Base-by-base conservation (phyloP, 139 green algal species). In the Chlamydomonas incerta region DNA sequence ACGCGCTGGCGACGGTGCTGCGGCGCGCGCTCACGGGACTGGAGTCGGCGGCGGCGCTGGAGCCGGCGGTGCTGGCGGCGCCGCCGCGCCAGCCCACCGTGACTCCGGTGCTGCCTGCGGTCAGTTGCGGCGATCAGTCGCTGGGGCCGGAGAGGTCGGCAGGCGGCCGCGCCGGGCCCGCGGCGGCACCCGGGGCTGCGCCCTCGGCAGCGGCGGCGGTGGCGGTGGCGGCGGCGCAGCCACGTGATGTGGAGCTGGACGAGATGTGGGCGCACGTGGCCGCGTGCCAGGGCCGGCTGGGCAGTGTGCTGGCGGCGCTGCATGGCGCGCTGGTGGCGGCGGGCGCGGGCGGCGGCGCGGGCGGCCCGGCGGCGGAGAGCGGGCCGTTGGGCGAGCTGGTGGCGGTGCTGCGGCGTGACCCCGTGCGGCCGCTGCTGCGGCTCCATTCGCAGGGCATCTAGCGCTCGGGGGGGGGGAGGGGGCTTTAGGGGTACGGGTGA, bases 331-430 rank as follows among this genome's bases (percentile, higher is more conserved):
- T 75, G 46, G 46, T 29, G 47, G 46, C n/a, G 33, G 46, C 65
- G 41, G 63, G n/a, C 1, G 63, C 3, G 18, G n/a, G 41, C 26
- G 58, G 58, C 60, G 50, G 47, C 26, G 50, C 50, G 46, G 72
- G 50, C 41, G 41, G 41, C 41, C 41, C 41, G 41, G 41, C 41
- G 18, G 72, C 29, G 35, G 34, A 18, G 31, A 73, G 50, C 28
- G 79, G 79, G 29, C 47, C 69, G 46, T 21, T 75, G 50, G 67
- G 65, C 0, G 79, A 85, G 63, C 34, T 85, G 79, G 79, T 47
- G 47, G 65, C 66, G 47, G 65, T 73, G 79, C 63, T 85, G 79
- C n/a, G 34, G 3, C 11, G 20, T 2, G 77, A 83, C 29, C 77
- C 77, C 3, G 60, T 33, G 60, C 24, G 41, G 41, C 41, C 41